Conservation (phyloP, 306 rosid species). For the Mucuna pruriens region DNA sequence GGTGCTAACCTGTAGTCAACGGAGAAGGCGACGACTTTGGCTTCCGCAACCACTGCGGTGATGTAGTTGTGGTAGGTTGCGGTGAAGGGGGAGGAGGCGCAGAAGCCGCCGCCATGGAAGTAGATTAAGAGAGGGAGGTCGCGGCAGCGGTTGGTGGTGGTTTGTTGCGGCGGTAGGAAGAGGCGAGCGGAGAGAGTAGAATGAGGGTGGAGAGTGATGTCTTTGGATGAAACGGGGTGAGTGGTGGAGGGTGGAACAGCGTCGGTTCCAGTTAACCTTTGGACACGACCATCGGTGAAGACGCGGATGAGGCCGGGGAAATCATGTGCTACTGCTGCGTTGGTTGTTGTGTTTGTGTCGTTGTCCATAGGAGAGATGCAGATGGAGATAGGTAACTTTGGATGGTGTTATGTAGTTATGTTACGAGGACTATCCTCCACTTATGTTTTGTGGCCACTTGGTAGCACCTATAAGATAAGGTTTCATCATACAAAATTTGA, state of each 20-base stretch:
- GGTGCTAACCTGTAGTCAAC: conserved; percentile 46
- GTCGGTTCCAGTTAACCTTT: conserved; percentile 41
- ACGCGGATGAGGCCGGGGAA: conserved; percentile 29
- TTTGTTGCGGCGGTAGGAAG: conserved; percentile 40
- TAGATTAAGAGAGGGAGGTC: conserved; percentile 50
- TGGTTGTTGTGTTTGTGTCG: not conserved
- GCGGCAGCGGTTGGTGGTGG: conserved; percentile 14
- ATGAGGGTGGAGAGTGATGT: conserved; percentile 34
- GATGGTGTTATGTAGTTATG: not conserved
- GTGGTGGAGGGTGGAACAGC: conserved; percentile 40
- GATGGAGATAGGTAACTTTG: not conserved
- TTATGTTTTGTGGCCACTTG: not conserved
- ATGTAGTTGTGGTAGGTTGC: conserved; percentile 38
- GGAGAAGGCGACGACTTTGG: conserved; percentile 41
- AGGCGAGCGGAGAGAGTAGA: conserved; percentile 40
- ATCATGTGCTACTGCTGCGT: conserved; percentile 23
- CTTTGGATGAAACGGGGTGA: conserved; percentile 47
- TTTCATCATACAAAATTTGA: not conserved
- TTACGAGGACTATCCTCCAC: not conserved
- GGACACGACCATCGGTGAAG: conserved; percentile 38
- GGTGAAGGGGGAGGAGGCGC: conserved; percentile 43
- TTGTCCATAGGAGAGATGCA: not conserved
- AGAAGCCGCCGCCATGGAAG: conserved; percentile 54
- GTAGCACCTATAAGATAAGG: not conserved
- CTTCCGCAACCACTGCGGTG: conserved; percentile 13